phyloP scores from a whole-genome alignment of 176 grass and related monocot species.

The Tillandsia fasciculata region DNA sequence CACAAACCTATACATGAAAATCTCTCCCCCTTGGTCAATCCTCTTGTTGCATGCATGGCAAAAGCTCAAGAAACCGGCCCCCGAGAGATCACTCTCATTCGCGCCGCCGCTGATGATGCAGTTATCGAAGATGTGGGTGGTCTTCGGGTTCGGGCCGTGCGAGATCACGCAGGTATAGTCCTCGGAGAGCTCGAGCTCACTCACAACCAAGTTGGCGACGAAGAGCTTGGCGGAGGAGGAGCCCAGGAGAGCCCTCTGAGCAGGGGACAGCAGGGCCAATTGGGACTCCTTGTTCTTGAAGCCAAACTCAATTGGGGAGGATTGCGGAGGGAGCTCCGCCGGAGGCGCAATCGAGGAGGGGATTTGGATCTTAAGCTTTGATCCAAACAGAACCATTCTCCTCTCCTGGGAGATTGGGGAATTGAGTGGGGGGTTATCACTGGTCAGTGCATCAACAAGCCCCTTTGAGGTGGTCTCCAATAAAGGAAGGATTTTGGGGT shows the following conservation, averaged over 20 bases:
- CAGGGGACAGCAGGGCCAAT: conserved; percentile 45
- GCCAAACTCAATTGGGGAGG: conserved; percentile 54
- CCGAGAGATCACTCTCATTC: background rate
- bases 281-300: conserved; percentile 54
- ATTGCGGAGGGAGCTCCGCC: background rate
- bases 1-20: conserved; percentile 17
- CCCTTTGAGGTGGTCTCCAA: conserved; percentile 2
- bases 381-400: conserved; percentile 17
- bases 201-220: conserved; percentile 1
- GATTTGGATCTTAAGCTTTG: conserved; percentile 15
- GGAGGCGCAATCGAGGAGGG: background rate
- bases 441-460: conserved; percentile 12
- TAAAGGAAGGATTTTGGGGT: background rate
- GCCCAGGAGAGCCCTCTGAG: conserved; percentile 30
- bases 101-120: conserved; percentile 15
- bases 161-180: conserved; percentile 68
- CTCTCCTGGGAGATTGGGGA: background rate
- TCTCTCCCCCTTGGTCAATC: conserved; percentile 14
- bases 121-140: conserved; percentile 60
- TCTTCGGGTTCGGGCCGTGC: conserved; percentile 43
- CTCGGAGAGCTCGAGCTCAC: conserved; percentile 36
- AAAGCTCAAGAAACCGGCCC: conserved; percentile 17
- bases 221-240: background rate
- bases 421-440: background rate
- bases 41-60: conserved; percentile 34